A percentile compares a stretch with the other conserved stretches of the same genome.
Evolutionary conservation across 805 yeast genomes (phyloP).

Genomic region (Candida anglica): DNA sequence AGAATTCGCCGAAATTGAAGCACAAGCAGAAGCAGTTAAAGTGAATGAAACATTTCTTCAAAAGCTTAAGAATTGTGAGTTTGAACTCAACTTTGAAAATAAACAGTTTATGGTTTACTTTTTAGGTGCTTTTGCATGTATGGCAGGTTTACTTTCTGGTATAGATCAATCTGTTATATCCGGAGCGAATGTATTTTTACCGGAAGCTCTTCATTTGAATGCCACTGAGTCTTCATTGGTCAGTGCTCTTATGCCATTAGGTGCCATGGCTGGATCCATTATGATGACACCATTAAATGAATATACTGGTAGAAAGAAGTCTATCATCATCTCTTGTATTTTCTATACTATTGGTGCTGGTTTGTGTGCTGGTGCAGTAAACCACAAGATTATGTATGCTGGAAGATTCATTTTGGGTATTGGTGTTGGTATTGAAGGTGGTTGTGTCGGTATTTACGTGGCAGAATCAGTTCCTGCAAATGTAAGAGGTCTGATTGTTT

Average conservation of each 20-base stretch:
- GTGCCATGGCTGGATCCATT: conserved; percentile 62
- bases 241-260: conserved; percentile 62
- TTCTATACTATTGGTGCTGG: conserved; percentile 61
- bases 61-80: conserved; percentile 32
- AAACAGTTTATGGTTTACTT: conserved; percentile 44
- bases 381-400: conserved; percentile 43
- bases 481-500: conserved; percentile 58
- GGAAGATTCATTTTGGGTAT: conserved; percentile 55
- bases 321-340: conserved; percentile 54
- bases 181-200: conserved; percentile 57
- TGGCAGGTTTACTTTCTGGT: conserved; percentile 65
- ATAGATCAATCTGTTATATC: conserved; percentile 64
- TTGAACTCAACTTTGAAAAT: conserved; percentile 39
- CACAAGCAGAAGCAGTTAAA: conserved; percentile 24
- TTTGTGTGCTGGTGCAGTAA: conserved; percentile 44
- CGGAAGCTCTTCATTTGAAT: conserved; percentile 34
- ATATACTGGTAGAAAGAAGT: conserved; percentile 49
- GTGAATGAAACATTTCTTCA: conserved; percentile 31
- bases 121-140: conserved; percentile 55
- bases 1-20: conserved; percentile 31
- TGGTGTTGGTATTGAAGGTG: conserved; percentile 67
- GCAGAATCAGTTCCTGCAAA: conserved; percentile 57
- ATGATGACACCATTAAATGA: conserved; percentile 57
- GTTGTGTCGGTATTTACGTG: conserved; percentile 59
- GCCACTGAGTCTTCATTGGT: conserved; percentile 48